Percentiles rank a stretch among this genome's conserved stretches.
These are phyloP conservation scores for Arxiozyma slooffiae DNA, from an alignment of 1,139 yeast species.

Conservation along the genomic window DNA sequence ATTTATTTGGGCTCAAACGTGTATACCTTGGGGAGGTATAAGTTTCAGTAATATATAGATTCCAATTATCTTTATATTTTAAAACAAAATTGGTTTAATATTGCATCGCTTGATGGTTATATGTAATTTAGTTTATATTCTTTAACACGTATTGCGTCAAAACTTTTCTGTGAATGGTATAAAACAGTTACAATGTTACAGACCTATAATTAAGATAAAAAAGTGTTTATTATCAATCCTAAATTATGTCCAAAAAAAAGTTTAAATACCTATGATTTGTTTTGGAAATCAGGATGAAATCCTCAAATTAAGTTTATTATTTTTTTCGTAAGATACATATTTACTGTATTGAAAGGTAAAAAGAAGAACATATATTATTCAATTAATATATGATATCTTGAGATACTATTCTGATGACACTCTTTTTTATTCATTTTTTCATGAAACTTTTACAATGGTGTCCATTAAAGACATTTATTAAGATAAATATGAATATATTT, in stretches of 20 bases:
- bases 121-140: neutral
- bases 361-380: neutral
- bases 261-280: constrained; percentile 24
- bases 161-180: constrained; percentile 6
- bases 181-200: constrained; percentile 12
- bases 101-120: neutral
- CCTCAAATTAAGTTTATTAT: neutral
- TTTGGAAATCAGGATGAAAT: constrained; percentile 17
- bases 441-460: neutral
- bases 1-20: constrained; percentile 5
- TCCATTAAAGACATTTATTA: no score
- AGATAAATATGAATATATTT: no score
- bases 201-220: no score
- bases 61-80: constrained; percentile 3
- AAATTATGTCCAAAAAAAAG: constrained; percentile 13
- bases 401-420: neutral
- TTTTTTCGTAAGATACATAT: neutral
- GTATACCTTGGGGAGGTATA: constrained; percentile 7
- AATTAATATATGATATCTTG: no score
- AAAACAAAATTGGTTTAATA: neutral
- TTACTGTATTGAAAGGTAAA: no score
- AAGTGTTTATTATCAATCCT: constrained; percentile 16
- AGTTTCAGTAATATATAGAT: neutral
- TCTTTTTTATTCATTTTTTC: neutral
- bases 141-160: neutral